Evolutionary conservation across 768 basidiomycete species (phyloP), one percentile per base, ranked within the genome.

Genomic region (Leccinum uliginosum): DNA sequence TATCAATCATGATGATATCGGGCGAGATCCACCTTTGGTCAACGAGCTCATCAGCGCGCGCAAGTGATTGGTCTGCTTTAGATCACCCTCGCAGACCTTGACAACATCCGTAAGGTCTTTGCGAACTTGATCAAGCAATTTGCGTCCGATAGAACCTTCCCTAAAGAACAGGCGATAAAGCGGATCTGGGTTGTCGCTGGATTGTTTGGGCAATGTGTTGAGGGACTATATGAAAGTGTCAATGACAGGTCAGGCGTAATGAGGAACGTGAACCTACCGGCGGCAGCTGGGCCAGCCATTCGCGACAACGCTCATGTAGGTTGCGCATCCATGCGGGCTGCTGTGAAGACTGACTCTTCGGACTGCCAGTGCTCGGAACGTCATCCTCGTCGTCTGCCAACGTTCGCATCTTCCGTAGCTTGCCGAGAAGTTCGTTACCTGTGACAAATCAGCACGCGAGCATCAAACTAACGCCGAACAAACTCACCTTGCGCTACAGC

Each of bases 291-390:
- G 74, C 74, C 50, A 94, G 79, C 93, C 94, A 96, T 67, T 91
- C 90, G 40, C 82, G 78, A 68, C 93, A 91, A 40, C 91, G 85
- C 53, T 89, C 87, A 50, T 87, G 78, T 40, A 98, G 76, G 19
- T 82, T 78, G 30, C 89, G 83, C 96, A 98, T 98, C 96, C 96
- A 99, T 2, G 88, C 90, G 21, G 96, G 95, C 67, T 91, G 89
- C 54, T 89, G 84, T 2, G 85, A 81, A 2, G 83, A 73, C 60
- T 85, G 82, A 19, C 82, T 77, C 67, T 87, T 88, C 21, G 84
- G 73, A n/a, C 79, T 78, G n/a, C 80, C 70, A 3, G 76, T 65
- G 3, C 80, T 68, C 1, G 79, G 70, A 15, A 78, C 78, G 19
- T 84, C 82, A 48, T 93, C 91, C 35, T 94, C 91, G 58, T 94